Conservation (phyloP, 768 basidiomycete genomes). For the Kwoniella bestiolae region DNA sequence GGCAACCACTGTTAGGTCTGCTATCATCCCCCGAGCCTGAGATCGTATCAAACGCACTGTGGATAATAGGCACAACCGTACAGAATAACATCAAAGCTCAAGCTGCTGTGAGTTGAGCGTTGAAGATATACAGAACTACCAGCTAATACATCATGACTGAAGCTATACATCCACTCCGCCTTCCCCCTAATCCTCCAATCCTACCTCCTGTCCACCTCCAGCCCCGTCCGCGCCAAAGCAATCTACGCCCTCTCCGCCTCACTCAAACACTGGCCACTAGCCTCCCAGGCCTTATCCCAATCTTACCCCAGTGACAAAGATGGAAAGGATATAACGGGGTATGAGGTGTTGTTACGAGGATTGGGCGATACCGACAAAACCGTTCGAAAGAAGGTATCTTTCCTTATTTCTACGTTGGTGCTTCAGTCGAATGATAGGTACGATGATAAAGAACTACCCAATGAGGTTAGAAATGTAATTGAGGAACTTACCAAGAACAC, state of each 20-base stretch:
- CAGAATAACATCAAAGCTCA: conserved; percentile 59
- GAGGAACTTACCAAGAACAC: conserved; percentile 29
- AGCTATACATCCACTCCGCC: conserved; percentile 53
- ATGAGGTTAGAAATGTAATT: conserved; percentile 36
- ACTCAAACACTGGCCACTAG: conserved; percentile 56
- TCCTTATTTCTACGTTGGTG: conserved; percentile 54
- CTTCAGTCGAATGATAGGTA: conserved; percentile 44
- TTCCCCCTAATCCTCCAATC: conserved; percentile 50
- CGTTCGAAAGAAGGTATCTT: conserved; percentile 55
- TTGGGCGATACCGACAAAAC: conserved; percentile 46
- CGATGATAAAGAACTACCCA: conserved; percentile 36
- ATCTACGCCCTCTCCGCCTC: conserved; percentile 55
- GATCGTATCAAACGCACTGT: conserved; percentile 51
- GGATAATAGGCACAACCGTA: conserved; percentile 58
- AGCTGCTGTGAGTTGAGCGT: conserved; percentile 56
- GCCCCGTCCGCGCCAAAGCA: conserved; percentile 51
- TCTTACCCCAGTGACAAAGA: conserved; percentile 4
- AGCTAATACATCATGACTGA: no score
- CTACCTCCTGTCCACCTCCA: conserved; percentile 41
- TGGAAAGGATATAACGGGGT: conserved; percentile 31
- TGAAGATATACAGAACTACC: no score
- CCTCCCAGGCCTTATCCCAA: conserved; percentile 40
- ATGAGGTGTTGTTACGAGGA: conserved; percentile 41
- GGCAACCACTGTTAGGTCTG: conserved; percentile 53
- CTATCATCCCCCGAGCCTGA: conserved; percentile 44